Evolutionary conservation across 176 grass and related monocot species (phyloP).

Genomic region (Carex cristatella): DNA sequence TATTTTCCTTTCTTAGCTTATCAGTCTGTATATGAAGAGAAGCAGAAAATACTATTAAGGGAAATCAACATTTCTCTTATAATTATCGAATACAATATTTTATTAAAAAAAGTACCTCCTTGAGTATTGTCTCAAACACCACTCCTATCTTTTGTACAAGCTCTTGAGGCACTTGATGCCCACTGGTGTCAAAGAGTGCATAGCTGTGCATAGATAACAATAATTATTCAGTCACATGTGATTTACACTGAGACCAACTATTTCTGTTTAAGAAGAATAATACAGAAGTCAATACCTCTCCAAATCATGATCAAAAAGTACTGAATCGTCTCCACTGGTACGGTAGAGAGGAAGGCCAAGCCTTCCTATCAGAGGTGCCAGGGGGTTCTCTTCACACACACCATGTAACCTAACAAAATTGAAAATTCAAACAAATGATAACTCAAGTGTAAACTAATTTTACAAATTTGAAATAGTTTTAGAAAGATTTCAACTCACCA

Average conservation of each 20-base stretch:
- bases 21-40: conserved; percentile 45
- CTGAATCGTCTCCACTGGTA: conserved; percentile 89
- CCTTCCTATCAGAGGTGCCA: conserved; percentile 86
- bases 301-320: conserved; percentile 93
- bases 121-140: conserved; percentile 82
- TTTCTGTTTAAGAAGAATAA: conserved; percentile 1
- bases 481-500: conserved; percentile 48
- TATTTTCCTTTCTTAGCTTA: conserved; percentile 59
- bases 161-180: conserved; percentile 73
- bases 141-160: conserved; percentile 72
- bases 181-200: conserved; percentile 84
- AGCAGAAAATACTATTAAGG: not conserved
- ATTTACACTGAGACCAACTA: not conserved
- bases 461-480: not conserved
- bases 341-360: conserved; percentile 89
- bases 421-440: not conserved
- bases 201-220: conserved; percentile 50
- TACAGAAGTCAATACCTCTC: conserved; percentile 60
- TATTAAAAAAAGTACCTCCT: conserved; percentile 54
- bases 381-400: conserved; percentile 92
- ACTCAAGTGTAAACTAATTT: not conserved
- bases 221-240: conserved; percentile 6
- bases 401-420: conserved; percentile 81
- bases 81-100: not conserved
- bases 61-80: not conserved